phyloP scores from a whole-genome alignment of 257 asterid genomes.

The Ballota nigra region DNA sequence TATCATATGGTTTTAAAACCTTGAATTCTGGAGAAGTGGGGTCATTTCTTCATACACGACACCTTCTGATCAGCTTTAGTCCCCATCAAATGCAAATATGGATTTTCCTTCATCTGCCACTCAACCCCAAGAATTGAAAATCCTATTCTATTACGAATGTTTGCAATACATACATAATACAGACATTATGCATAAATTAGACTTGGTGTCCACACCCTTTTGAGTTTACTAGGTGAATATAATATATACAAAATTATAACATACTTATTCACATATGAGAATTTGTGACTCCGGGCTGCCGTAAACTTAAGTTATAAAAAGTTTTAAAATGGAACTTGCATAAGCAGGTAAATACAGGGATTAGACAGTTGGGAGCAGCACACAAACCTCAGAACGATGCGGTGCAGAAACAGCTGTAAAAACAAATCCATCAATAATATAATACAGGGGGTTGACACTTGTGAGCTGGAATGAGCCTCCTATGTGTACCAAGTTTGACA shows the following conservation, averaged over 20 bases:
- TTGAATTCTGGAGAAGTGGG: constrained; percentile 84
- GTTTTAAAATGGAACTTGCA: too few species aligned
- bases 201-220: neutral
- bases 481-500: constrained; percentile 65
- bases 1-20: constrained; percentile 80
- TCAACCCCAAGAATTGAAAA: constrained; percentile 90
- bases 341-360: too few species aligned
- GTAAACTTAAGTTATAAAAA: too few species aligned
- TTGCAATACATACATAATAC: neutral
- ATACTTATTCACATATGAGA: too few species aligned
- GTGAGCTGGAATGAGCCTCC: constrained; percentile 84
- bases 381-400: constrained; percentile 86
- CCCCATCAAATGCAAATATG: constrained; percentile 79
- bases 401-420: constrained; percentile 89
- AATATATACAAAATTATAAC: neutral
- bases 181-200: neutral
- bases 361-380: constrained; percentile 4
- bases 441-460: too few species aligned
- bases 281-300: too few species aligned
- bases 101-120: constrained; percentile 99
- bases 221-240: neutral
- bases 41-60: constrained; percentile 80
- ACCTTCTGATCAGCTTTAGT: constrained; percentile 94
- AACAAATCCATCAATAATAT: constrained; percentile 85
- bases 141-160: constrained; percentile 38